Evolutionary conservation across 768 basidiomycete species (phyloP).

Genomic region (Kwoniella botswanensis): DNA sequence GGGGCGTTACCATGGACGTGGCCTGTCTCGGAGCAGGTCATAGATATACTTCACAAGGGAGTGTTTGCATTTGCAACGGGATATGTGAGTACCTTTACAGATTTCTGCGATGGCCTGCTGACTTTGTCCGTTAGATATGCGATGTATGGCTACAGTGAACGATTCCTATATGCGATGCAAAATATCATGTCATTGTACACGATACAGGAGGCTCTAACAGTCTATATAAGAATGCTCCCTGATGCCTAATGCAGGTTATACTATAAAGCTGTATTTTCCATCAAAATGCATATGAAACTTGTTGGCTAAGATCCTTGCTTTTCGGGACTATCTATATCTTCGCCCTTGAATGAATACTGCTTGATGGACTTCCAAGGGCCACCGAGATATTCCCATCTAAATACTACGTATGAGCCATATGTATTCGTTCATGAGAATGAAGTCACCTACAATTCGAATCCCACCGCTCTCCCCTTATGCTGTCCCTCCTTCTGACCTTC

Average conservation of each 20-base stretch:
- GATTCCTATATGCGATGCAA: not conserved
- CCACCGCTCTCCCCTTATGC: slow-evolving; percentile 38
- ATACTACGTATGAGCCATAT: not conserved
- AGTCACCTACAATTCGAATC: slow-evolving; percentile 47
- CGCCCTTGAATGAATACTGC: slow-evolving; percentile 35
- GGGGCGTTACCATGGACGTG: slow-evolving; percentile 36
- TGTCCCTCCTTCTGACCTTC: slow-evolving; percentile 33
- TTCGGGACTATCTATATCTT: slow-evolving; percentile 1
- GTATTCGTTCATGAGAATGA: not conserved
- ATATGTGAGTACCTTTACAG: slow-evolving; percentile 16
- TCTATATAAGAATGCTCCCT: not conserved
- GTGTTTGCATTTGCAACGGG: slow-evolving; percentile 35
- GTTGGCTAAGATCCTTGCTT: not conserved
- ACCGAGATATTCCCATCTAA: slow-evolving; percentile 49
- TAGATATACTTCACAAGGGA: slow-evolving; percentile 31
- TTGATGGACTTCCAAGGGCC: slow-evolving; percentile 48
- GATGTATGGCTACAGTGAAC: slow-evolving; percentile 11
- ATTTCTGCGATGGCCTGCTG: not conserved
- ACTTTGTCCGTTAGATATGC: slow-evolving; percentile 1
- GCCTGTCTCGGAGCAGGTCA: slow-evolving; percentile 32
- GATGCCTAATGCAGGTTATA: not conserved
- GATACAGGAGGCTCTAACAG: not conserved
- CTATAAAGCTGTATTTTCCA: not conserved
- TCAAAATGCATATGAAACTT: not conserved
- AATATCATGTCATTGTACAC: not conserved